Conservation (phyloP, 345 rosid genomes). For the Sonneratia alba region DNA sequence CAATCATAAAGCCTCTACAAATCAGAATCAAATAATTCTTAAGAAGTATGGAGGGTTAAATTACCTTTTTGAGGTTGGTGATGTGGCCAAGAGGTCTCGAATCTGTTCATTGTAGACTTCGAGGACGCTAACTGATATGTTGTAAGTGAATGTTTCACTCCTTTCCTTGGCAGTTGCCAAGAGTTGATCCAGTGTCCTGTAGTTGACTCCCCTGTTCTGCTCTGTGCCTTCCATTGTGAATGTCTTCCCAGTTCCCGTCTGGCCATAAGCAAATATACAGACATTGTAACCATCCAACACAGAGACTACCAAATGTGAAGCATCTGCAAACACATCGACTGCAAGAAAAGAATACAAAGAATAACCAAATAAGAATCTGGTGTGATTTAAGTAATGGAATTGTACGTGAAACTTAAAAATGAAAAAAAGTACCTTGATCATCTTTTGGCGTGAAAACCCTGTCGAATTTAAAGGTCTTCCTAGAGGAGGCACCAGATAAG, state of each 20-base stretch:
- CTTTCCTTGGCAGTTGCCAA: constrained; percentile 72
- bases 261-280: constrained; percentile 95
- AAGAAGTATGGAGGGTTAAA: background rate
- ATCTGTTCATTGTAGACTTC: constrained; percentile 98
- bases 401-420: no score
- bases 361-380: background rate
- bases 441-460: constrained; percentile 76
- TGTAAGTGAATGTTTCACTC: constrained; percentile 52
- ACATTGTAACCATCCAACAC: constrained; percentile 96
- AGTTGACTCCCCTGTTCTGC: constrained; percentile 87
- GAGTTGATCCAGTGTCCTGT: constrained; percentile 74
- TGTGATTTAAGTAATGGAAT: background rate
- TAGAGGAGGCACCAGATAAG: constrained; percentile 46
- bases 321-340: constrained; percentile 93
- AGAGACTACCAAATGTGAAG: constrained; percentile 75
- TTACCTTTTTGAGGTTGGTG: constrained; percentile 75
- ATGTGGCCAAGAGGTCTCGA: constrained; percentile 74
- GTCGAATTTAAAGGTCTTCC: constrained; percentile 73
- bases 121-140: constrained; percentile 86
- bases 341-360: constrained; percentile 13
- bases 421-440: constrained; percentile 57
- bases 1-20: constrained; percentile 1
- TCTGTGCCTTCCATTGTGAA: constrained; percentile 95
- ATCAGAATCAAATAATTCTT: background rate
- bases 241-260: constrained; percentile 97